Evolutionary conservation across 2,329 filamentous ascomycete genomes (phyloP), one percentile per base, ranked within the genome.

Genomic region (Capronia epimyces): DNA sequence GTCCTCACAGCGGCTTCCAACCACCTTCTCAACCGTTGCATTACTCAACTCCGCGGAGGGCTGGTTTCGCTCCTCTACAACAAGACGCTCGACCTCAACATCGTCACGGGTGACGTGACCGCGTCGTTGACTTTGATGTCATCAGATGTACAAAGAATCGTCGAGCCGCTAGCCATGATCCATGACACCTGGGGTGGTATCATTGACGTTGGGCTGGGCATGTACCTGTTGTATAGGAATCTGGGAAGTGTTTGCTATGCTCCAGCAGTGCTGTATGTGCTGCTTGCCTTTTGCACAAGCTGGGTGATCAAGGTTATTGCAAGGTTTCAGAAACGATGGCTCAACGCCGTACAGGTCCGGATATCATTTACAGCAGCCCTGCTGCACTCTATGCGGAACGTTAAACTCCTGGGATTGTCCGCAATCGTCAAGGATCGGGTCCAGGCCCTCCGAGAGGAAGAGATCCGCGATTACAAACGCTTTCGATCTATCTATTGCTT

Each of bases 21-120:
- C 39, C 71, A 75, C 58, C 60, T 66, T 10, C 66, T 69, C 0
- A 70, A 73, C 52, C 70, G 71, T 4, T 62, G 64, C 9, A 68
- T 71, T 21, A 71, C 70, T 8, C 70, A 73, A 65, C 62, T 72
- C 7, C 64, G 73, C 29, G 70, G 70, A 8, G 67, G 64, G 0
- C 58, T 75, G 6, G 64, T 75, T n/a, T 71, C 74, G 0, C 64
- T 79, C 56, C 71, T 82, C 1, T 81, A 75, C 57, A 68, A 70
- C 15, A 75, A 75, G 57, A 75, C 73, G 0, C 50, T 74, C 1
- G 56, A 60, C 0, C 53, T 73, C 13, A 63, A 63, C 9, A 60
- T 63, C 0, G 55, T 61, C 0, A 55, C 62, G 1, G 60, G 66
- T 20, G 66, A 69, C 13, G 69, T 71, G 18, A 64, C 66, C 1